Conservation (phyloP, 163 green algal genomes). For the Trebouxia gelatinosa region DNA sequence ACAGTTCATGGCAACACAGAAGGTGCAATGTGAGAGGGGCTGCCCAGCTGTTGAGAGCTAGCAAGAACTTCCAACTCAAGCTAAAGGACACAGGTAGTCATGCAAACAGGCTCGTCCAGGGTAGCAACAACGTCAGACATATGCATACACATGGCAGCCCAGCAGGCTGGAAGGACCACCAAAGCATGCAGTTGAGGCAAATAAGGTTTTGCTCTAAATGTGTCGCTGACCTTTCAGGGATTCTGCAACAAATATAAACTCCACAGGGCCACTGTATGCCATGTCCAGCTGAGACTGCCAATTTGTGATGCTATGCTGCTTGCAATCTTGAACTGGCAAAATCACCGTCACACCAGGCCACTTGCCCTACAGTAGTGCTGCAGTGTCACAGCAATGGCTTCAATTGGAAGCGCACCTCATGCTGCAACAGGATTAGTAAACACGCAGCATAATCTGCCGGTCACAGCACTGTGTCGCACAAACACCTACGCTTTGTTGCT, state of each 20-base stretch:
- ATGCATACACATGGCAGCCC: background rate
- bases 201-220: background rate
- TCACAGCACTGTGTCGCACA: background rate
- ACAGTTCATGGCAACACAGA: background rate
- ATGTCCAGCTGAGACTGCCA: conserved; percentile 6
- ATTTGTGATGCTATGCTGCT: background rate
- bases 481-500: background rate
- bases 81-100: background rate
- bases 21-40: background rate
- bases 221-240: conserved; percentile 36
- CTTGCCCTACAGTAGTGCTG: background rate
- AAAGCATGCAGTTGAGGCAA: background rate
- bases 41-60: too few species aligned
- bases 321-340: conserved; percentile 5
- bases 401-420: too few species aligned
- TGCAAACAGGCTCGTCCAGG: too few species aligned
- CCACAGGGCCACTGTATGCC: conserved; percentile 49
- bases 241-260: conserved; percentile 83
- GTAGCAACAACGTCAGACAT: background rate
- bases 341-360: conserved; percentile 6
- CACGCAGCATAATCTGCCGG: background rate
- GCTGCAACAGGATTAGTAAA: background rate
- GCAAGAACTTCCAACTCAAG: too few species aligned
- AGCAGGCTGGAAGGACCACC: background rate
- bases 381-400: background rate